Percentiles rank a stretch among this genome's conserved stretches.
Conservation (phyloP, 768 basidiomycete species). For the Tulasnella sp. region DNA sequence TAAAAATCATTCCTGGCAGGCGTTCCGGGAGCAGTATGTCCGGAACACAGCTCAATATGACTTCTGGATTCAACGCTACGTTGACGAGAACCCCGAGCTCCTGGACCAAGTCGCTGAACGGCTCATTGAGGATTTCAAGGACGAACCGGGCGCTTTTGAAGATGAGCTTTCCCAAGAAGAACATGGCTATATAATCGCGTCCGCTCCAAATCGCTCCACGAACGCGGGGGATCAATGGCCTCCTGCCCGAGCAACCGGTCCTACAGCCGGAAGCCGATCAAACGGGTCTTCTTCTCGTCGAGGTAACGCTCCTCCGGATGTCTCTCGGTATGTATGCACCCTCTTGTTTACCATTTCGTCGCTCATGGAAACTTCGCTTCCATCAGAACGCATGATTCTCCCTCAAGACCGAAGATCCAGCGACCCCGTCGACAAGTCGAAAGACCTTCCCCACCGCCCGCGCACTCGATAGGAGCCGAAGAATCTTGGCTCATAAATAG, state of each 20-base stretch:
- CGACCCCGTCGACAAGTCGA: not conserved
- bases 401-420: not conserved
- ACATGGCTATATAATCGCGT: not conserved
- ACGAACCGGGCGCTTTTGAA: not conserved
- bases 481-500: not conserved
- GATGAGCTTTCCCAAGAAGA: not conserved
- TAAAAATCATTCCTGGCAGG: not conserved
- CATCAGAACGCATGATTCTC: not conserved
- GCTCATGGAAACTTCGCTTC: not conserved
- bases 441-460: not conserved
- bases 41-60: not conserved
- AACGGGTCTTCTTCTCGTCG: not conserved
- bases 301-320: not conserved
- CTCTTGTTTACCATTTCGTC: not conserved
- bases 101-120: not conserved
- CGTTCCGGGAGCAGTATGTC: not conserved
- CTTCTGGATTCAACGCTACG: conserved; percentile 1
- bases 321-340: not conserved
- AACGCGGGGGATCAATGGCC: not conserved
- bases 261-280: not conserved
- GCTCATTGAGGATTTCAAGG: not conserved
- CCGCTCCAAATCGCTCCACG: not conserved
- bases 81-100: not conserved
- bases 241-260: not conserved
- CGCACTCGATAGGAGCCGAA: not conserved